phyloP scores from a whole-genome alignment of 2,329 filamentous ascomycete genomes.

The Torrubiella hemipterigena region DNA sequence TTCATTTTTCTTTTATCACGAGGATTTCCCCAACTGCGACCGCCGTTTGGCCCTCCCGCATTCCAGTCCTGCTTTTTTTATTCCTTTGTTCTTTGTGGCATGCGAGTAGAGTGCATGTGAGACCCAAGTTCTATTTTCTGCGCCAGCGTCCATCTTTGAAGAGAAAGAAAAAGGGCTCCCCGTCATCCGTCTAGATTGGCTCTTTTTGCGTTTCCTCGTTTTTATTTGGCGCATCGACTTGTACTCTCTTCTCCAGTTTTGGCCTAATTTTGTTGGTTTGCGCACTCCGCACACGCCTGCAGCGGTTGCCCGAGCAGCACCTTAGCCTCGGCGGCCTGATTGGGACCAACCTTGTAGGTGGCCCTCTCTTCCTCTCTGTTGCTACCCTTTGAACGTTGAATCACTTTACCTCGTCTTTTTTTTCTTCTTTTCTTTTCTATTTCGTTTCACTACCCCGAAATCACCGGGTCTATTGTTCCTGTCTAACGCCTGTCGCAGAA shows the following conservation, averaged over 20 bases:
- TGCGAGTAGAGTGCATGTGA: no score
- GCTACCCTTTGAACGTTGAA: no score
- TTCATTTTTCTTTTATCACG: neutral
- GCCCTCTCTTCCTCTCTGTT: no score
- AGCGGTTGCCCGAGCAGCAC: neutral
- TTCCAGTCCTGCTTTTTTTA: no score
- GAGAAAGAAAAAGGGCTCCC: no score
- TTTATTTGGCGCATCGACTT: neutral
- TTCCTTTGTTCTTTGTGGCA: no score
- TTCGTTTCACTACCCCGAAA: no score
- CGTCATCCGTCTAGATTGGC: constrained; percentile 2
- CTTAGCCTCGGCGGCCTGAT: no score
- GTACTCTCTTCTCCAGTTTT: neutral
- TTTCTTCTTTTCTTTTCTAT: no score
- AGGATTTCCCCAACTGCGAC: neutral
- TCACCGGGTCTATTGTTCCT: no score
- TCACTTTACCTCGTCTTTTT: no score
- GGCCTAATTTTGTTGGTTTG: neutral
- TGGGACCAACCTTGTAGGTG: no score
- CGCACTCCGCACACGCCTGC: neutral
- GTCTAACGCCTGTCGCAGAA: constrained; percentile 4
- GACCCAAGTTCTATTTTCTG: neutral
- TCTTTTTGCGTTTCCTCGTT: neutral
- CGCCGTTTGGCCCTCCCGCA: neutral
- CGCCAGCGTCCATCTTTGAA: neutral